These are phyloP conservation scores for Haplosporangium gracile DNA, from an alignment of 192 early-diverging fungal genomes.

Conservation along the genomic window DNA sequence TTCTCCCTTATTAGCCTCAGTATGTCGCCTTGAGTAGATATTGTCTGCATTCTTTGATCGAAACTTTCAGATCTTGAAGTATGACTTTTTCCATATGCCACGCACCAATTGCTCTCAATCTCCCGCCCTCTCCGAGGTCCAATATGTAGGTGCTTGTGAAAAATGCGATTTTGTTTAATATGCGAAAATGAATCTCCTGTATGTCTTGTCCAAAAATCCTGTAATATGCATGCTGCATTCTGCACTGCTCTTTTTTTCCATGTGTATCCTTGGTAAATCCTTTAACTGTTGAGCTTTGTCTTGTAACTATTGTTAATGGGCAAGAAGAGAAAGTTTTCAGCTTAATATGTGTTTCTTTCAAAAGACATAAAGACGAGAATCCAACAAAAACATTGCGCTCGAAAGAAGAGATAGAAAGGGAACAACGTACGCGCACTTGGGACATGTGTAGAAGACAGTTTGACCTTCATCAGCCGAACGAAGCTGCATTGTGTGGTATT, in stretches of 20 bases:
- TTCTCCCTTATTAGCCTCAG: too few species aligned
- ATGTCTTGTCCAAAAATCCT: not conserved
- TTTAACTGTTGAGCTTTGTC: slow-evolving; percentile 52
- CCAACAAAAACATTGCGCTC: too few species aligned
- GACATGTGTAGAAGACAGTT: slow-evolving; percentile 99
- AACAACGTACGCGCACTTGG: slow-evolving; percentile 88
- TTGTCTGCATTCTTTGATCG: too few species aligned
- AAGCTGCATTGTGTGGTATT: slow-evolving; percentile 96
- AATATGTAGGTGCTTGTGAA: not conserved
- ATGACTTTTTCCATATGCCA: too few species aligned
- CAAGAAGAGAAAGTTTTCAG: not conserved
- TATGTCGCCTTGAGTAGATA: too few species aligned
- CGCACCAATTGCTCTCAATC: too few species aligned
- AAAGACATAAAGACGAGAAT: not conserved
- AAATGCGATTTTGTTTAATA: not conserved
- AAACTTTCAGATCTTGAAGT: too few species aligned
- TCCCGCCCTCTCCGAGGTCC: too few species aligned
- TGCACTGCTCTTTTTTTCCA: not conserved
- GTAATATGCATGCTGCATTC: not conserved
- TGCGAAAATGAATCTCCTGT: not conserved
- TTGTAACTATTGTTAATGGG: slow-evolving; percentile 26
- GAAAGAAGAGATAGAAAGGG: not conserved
- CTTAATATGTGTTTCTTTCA: not conserved
- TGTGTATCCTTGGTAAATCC: not conserved
- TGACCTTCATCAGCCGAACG: slow-evolving; percentile 99